Evolutionary conservation across 2,329 filamentous ascomycete genomes (phyloP), one percentile per base, ranked within the genome.

Genomic region (Shiraia sp.): DNA sequence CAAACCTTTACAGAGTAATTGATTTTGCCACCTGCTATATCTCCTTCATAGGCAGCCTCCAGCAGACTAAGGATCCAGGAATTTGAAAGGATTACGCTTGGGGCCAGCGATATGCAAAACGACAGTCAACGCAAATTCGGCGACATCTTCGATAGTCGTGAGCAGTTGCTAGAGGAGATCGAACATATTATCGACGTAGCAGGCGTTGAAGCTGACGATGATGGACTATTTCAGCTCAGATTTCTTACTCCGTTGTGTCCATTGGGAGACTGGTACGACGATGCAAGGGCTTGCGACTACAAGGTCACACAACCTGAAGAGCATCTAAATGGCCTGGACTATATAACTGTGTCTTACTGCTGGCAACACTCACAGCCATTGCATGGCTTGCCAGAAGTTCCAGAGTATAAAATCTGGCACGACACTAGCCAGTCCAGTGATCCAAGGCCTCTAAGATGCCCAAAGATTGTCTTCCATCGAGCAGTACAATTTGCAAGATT

Each of bases 331-430:
- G 15, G 6, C 15, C 12, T 22, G 24, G 15, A 34, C 12, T 45
- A 45, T 15, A 23, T 45, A n/a, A 24, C 41, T 6, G 36, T 45
- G n/a, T 45, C 41, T 23, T 45, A 45, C 22, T 33, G 27, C 8
- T 45, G 41, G 41, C 24, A 36, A 17, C 39, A 42, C 13, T 12
- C 39, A 15, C 16, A 40, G 8, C 31, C 23, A 6, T 17, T 34
- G 13, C 25, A 25, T 6, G 16, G 29, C 10, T 8, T 35, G 13
- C 15, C 6, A 15, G n/a, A 40, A 14, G 19, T 36, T 26, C 36
- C 31, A 16, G 23, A 15, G 4, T 40, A 35, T 24, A 15, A 24
- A 12, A 39, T 45, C 14, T 39, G n/a, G n/a, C n/a, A n/a, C n/a
- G n/a, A n/a, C n/a, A n/a, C n/a, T n/a, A n/a, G n/a, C n/a, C n/a